Evolutionary conservation across 768 basidiomycete genomes (phyloP).

Genomic region (Glaciozyma antarctica): DNA sequence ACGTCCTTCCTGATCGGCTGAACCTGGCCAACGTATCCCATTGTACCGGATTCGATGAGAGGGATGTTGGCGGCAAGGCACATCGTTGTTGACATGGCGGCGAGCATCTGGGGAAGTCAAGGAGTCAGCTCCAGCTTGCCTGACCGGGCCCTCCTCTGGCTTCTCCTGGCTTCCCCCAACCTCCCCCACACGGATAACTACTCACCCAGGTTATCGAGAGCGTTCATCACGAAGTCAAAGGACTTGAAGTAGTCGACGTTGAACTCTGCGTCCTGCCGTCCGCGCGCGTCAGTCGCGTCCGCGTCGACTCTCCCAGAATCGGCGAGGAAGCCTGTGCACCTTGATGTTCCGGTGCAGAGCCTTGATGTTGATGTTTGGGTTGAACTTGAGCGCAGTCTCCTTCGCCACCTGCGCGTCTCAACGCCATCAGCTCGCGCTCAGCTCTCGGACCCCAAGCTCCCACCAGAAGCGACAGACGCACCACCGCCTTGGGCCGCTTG

Average conservation of each 20-base stretch:
- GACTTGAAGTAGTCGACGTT: constrained; percentile 80
- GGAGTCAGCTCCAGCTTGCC: constrained; percentile 1
- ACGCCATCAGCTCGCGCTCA: background rate
- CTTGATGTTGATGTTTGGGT: constrained; percentile 73
- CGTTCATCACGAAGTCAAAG: constrained; percentile 90
- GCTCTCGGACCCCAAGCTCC: background rate
- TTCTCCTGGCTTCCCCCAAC: background rate
- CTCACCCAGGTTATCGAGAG: constrained; percentile 87
- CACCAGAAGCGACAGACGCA: constrained; percentile 39
- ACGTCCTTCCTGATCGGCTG: constrained; percentile 90
- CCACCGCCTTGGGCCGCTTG: constrained; percentile 89
- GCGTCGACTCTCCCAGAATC: background rate
- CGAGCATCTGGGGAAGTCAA: constrained; percentile 62
- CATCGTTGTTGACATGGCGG: constrained; percentile 92
- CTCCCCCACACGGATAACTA: constrained; percentile 9
- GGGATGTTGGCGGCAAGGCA: constrained; percentile 87
- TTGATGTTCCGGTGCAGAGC: constrained; percentile 95
- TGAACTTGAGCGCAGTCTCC: constrained; percentile 70
- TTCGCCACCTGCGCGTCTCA: constrained; percentile 56
- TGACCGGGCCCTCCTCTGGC: constrained; percentile 1
- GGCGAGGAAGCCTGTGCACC: constrained; percentile 49
- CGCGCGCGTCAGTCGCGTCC: background rate
- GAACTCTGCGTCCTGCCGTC: constrained; percentile 43
- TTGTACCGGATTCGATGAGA: constrained; percentile 90
- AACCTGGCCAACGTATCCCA: constrained; percentile 93